phyloP scores from a whole-genome alignment of 23 red algal species.

The Gracilaria gracilis region DNA sequence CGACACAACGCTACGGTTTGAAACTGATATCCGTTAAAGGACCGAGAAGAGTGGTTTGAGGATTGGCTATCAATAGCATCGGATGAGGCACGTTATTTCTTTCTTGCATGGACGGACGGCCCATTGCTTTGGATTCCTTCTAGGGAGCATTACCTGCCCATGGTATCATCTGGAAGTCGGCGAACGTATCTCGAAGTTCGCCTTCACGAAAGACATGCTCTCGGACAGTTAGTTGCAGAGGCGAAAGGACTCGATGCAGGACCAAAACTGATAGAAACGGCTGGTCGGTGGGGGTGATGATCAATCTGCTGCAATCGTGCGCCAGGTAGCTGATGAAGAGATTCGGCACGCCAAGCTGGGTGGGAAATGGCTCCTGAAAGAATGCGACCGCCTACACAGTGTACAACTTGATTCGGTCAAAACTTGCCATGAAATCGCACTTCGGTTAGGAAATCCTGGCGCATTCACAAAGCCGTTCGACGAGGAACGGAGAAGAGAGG shows the following conservation, averaged over 20 bases:
- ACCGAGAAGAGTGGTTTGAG: slow-evolving; percentile 47
- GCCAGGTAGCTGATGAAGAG: slow-evolving; percentile 73
- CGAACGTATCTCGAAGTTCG: slow-evolving; percentile 38
- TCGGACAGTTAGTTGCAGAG: slow-evolving; percentile 82
- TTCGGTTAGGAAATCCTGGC: slow-evolving; percentile 68
- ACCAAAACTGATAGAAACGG: slow-evolving; percentile 64
- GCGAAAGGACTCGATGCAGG: slow-evolving; percentile 83
- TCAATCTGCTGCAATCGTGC: slow-evolving; percentile 53
- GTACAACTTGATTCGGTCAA: slow-evolving; percentile 16
- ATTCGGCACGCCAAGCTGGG: slow-evolving; percentile 70
- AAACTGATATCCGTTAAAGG: not conserved
- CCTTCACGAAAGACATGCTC: slow-evolving; percentile 54
- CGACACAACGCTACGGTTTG: slow-evolving; percentile 81
- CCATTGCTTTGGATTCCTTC: slow-evolving; percentile 41
- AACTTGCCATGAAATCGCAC: slow-evolving; percentile 64
- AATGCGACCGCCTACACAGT: slow-evolving; percentile 48
- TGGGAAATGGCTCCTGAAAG: slow-evolving; percentile 74
- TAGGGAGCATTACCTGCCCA: slow-evolving; percentile 84
- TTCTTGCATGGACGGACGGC: slow-evolving; percentile 64
- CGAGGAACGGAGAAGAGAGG: slow-evolving; percentile 38
- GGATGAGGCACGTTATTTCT: slow-evolving; percentile 82
- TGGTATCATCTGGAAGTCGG: slow-evolving; percentile 76
- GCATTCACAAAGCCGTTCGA: slow-evolving; percentile 84
- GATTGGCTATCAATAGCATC: slow-evolving; percentile 78
- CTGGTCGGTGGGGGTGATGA: slow-evolving; percentile 55